These are phyloP conservation scores for Rhodamnia argentea DNA, from an alignment of 345 rosid species.

Conservation along the genomic window DNA sequence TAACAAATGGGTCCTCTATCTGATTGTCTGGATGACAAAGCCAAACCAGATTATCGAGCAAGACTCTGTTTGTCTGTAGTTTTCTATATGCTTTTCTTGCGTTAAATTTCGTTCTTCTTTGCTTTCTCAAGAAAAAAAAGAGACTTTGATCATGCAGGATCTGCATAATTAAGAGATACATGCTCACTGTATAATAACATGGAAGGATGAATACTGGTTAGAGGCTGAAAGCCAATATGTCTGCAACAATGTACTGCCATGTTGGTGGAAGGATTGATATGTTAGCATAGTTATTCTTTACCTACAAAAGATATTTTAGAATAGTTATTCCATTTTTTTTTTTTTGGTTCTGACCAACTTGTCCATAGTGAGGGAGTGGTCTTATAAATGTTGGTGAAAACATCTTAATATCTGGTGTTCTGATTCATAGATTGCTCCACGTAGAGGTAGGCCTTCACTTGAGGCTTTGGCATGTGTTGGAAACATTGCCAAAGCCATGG, in stretches of 20 bases:
- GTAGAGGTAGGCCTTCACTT: conserved; percentile 65
- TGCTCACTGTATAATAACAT: background rate
- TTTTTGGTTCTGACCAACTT: background rate
- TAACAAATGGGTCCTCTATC: no score
- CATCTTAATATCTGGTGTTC: background rate
- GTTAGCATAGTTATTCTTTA: background rate
- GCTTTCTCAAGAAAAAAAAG: background rate
- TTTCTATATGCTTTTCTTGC: background rate
- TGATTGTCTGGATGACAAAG: no score
- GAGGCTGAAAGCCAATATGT: background rate
- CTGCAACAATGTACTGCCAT: background rate
- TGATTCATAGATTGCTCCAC: conserved; percentile 84
- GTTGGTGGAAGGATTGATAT: background rate
- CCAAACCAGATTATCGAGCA: no score
- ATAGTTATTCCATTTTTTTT: background rate
- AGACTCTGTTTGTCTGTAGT: background rate
- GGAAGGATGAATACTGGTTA: background rate
- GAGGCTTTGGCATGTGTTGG: conserved; percentile 51
- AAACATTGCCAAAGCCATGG: conserved; percentile 97
- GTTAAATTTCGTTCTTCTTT: background rate
- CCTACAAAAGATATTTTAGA: background rate
- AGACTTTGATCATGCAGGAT: background rate
- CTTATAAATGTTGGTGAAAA: background rate
- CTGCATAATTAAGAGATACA: background rate
- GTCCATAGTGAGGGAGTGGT: background rate